Evolutionary conservation across 495 filamentous ascomycete species (phyloP).

Genomic region (Lophiotrema nucula): DNA sequence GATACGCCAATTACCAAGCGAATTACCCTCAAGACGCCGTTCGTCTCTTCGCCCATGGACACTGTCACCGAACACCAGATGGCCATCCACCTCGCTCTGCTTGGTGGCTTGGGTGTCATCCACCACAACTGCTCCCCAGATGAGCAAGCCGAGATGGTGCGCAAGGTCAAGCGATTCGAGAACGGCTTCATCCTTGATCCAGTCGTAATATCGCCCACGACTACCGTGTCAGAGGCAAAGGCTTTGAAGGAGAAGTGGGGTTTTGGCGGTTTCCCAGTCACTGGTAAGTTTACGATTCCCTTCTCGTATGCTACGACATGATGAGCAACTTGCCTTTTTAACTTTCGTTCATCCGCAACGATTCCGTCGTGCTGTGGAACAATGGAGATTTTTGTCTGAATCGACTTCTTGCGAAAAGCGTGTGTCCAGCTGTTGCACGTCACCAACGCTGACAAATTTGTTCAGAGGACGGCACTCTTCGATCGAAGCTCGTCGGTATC

Average conservation of each 20-base stretch:
- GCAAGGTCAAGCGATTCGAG: constrained; percentile 98
- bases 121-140: constrained; percentile 98
- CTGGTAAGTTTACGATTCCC: constrained; percentile 65
- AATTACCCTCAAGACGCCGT: constrained; percentile 88
- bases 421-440: too few species aligned
- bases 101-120: constrained; percentile 94
- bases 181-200: constrained; percentile 99
- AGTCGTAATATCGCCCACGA: constrained; percentile 81
- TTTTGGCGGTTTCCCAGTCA: constrained; percentile 97
- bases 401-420: too few species aligned
- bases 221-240: constrained; percentile 89
- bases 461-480: constrained; percentile 84
- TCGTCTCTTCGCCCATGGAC: constrained; percentile 98
- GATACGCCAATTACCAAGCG: constrained; percentile 92
- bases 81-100: constrained; percentile 97
- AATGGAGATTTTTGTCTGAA: constrained; percentile 48
- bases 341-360: constrained; percentile 99
- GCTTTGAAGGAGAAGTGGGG: constrained; percentile 96
- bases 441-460: constrained; percentile 30
- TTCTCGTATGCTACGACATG: constrained; percentile 26
- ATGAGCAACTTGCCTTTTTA: constrained; percentile 80
- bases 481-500: constrained; percentile 93
- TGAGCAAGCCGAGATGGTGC: constrained; percentile 96
- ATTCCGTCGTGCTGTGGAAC: constrained; percentile 78
- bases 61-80: constrained; percentile 98